Evolutionary conservation across 2,329 filamentous ascomycete species (phyloP).

Genomic region (Alternaria metachromatica): DNA sequence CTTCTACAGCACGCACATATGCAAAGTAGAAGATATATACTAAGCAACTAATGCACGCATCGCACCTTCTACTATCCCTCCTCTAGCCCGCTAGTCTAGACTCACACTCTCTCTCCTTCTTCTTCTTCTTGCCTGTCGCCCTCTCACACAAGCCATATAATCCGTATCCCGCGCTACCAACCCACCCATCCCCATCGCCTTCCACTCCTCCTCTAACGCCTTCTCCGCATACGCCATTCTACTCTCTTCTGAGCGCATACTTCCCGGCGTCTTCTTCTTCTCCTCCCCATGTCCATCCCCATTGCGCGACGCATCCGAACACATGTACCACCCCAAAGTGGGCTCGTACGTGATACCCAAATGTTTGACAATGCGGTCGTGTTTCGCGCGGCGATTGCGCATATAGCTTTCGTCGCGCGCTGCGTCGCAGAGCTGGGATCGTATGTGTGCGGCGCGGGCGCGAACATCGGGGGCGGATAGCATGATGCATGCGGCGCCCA

Average conservation of each 20-base stretch:
- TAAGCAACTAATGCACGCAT: not conserved
- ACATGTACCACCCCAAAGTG: not conserved
- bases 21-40: not conserved
- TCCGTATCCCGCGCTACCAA: not conserved
- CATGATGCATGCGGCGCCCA: conserved; percentile 32
- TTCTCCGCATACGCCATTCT: conserved; percentile 27
- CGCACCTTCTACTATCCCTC: not conserved
- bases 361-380: conserved; percentile 30
- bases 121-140: not conserved
- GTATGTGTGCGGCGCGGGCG: conserved; percentile 27
- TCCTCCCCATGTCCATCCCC: not conserved
- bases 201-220: conserved; percentile 25
- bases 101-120: not conserved
- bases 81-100: not conserved
- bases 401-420: conserved; percentile 6
- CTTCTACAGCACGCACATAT: not conserved
- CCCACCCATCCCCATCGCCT: conserved; percentile 4
- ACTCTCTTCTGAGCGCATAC: conserved; percentile 24
- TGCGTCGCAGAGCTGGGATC: conserved; percentile 16
- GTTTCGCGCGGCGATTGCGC: conserved; percentile 21
- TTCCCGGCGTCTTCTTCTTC: conserved; percentile 12
- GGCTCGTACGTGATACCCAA: conserved; percentile 12
- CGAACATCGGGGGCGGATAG: conserved; percentile 31
- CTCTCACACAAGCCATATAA: not conserved
- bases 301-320: not conserved